These are phyloP conservation scores for Diospyros lotus DNA, from an alignment of 148 eudicot genomes.

Conservation along the genomic window DNA sequence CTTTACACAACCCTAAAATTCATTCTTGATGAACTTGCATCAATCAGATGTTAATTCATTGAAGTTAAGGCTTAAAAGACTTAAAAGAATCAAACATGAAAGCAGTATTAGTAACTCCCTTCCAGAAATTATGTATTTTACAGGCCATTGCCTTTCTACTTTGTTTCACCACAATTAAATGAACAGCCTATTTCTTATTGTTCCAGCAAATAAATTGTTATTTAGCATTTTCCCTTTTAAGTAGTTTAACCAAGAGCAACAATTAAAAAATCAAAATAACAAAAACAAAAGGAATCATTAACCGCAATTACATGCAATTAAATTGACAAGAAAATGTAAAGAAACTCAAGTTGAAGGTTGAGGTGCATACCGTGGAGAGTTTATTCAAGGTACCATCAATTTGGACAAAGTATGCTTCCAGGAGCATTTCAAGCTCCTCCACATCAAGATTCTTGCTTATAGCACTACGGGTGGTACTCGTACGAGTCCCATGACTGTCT, in stretches of 20 bases:
- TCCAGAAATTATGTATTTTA: not conserved
- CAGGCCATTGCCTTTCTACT: not conserved
- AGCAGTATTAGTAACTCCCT: not conserved
- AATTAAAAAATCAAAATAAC: not conserved
- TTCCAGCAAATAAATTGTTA: not conserved
- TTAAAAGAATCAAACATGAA: not conserved
- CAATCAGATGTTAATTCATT: not conserved
- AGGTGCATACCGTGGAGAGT: slow-evolving; percentile 69
- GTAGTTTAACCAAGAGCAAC: not conserved
- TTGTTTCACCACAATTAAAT: not conserved
- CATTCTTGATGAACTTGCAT: not conserved
- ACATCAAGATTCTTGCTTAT: slow-evolving; percentile 85
- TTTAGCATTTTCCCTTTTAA: not conserved
- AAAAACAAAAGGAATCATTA: not conserved
- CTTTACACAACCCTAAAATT: not conserved
- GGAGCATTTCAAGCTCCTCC: slow-evolving; percentile 98
- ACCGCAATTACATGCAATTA: not conserved
- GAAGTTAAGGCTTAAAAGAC: not conserved
- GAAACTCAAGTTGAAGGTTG: not conserved
- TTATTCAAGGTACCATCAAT: slow-evolving; percentile 97
- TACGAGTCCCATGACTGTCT: slow-evolving; percentile 65
- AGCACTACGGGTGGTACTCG: slow-evolving; percentile 73
- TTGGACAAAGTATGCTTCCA: slow-evolving; percentile 98
- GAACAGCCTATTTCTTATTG: not conserved
- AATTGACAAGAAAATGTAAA: slow-evolving; percentile 1